Percentiles rank a stretch among this genome's conserved stretches.
Conservation (phyloP, 768 basidiomycete species). For the Phlegmacium glaucopus region DNA sequence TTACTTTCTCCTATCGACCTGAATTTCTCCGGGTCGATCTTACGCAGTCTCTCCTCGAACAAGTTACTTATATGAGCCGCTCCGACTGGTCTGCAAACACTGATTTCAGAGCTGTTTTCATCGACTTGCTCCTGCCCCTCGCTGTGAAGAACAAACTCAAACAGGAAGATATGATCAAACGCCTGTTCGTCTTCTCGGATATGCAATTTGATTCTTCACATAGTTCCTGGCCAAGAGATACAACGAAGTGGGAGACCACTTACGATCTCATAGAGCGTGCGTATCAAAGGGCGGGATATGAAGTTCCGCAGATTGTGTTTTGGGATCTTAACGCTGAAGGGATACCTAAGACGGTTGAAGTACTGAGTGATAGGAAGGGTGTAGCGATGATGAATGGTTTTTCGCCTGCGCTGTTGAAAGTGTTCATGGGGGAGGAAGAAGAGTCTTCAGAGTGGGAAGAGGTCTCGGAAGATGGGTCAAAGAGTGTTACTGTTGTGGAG, state of each 20-base stretch:
- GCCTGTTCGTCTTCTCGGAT: conserved; percentile 72
- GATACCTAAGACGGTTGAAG: conserved; percentile 42
- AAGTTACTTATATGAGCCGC: conserved; percentile 31
- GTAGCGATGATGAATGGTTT: conserved; percentile 72
- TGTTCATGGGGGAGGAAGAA: conserved; percentile 56
- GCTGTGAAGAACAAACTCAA: conserved; percentile 54
- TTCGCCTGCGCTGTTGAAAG: conserved; percentile 65
- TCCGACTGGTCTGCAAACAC: conserved; percentile 57
- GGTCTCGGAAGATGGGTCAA: conserved; percentile 26
- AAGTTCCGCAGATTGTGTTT: conserved; percentile 70
- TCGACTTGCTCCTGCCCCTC: conserved; percentile 57
- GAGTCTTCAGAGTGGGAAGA: conserved; percentile 34
- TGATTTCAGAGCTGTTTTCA: conserved; percentile 58
- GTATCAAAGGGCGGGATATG: conserved; percentile 62
- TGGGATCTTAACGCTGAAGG: conserved; percentile 50
- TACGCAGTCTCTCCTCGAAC: conserved; percentile 31
- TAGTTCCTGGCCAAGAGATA: not conserved
- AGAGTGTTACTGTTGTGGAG: conserved; percentile 16
- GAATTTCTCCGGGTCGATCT: conserved; percentile 48
- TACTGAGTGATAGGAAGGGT: conserved; percentile 49
- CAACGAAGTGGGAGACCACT: conserved; percentile 53
- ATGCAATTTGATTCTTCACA: conserved; percentile 65
- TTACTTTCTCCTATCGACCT: conserved; percentile 61
- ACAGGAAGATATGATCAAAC: conserved; percentile 71
- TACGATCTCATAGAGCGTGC: conserved; percentile 52